Evolutionary conservation across 331 rosid species (phyloP).

Genomic region (Phaseolus coccineus): DNA sequence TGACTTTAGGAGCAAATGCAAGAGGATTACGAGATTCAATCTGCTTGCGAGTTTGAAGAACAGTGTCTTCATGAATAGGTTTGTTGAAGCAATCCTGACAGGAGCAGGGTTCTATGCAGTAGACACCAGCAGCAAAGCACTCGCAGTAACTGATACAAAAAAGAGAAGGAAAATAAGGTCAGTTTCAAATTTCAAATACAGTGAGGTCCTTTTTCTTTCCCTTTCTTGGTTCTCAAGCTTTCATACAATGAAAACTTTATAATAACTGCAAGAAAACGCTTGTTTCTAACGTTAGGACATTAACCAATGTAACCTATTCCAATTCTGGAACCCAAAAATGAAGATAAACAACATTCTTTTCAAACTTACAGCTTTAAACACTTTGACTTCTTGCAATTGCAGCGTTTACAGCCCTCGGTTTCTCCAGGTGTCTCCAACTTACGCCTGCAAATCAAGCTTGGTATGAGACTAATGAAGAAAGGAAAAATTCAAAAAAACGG

Average conservation of each 20-base stretch:
- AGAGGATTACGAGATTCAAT: slow-evolving; percentile 92
- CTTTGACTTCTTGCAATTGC: slow-evolving; percentile 91
- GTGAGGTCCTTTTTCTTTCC: slow-evolving; percentile 5
- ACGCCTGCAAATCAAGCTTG: slow-evolving; percentile 67
- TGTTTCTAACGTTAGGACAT: background rate
- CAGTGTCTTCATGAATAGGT: slow-evolving; percentile 77
- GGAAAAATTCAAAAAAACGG: slow-evolving; percentile 13
- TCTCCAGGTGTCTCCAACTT: slow-evolving; percentile 66
- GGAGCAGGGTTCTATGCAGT: slow-evolving; percentile 86
- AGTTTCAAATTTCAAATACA: slow-evolving; percentile 24
- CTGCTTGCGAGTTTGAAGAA: slow-evolving; percentile 87
- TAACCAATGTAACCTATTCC: background rate
- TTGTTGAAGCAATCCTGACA: slow-evolving; percentile 94
- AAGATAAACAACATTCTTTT: background rate
- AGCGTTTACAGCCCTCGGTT: slow-evolving; percentile 83
- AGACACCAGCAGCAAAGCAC: slow-evolving; percentile 92
- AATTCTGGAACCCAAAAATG: slow-evolving; percentile 15
- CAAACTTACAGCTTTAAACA: slow-evolving; percentile 93
- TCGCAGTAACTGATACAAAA: slow-evolving; percentile 74
- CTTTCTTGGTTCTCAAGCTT: background rate
- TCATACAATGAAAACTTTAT: background rate
- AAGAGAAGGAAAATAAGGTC: background rate
- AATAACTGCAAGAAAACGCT: background rate
- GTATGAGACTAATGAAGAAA: slow-evolving; percentile 45
- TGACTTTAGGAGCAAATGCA: slow-evolving; percentile 99